Base-by-base conservation (phyloP, 352 stramenopile species). In the Peronosclerospora sorghi region DNA sequence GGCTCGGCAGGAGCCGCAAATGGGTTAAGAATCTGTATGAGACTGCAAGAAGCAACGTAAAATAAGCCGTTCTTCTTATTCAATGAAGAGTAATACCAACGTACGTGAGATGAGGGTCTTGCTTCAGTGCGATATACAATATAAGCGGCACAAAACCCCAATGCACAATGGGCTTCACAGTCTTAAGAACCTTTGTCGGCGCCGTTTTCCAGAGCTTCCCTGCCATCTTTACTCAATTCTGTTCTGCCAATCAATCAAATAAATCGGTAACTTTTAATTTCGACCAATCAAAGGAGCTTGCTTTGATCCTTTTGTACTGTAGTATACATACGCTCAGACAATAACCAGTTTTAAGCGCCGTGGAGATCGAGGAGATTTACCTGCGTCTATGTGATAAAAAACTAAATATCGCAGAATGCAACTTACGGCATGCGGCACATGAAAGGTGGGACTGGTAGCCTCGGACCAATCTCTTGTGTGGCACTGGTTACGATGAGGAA, bases 151-250 rank as follows among this genome's bases (percentile, higher is more conserved):
- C 60, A 50, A 88, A 90, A 29, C 69, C 71, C 41, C 67, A 65
- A 70, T 93, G 78, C 54, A 87, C 80, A 48, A 90, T 71, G 15
- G 80, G 77, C 68, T 90, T 90, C 54, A 88, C 63, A 37, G 69
- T 50, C 71, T 88, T 89, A 43, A 92, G 65, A 35, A 73, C 62
- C 66, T 70, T 80, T 32, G 72, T 85, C 40, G 73, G 76, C 47
- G 61, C 76, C 38, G 61, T 81, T 68, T 86, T 88, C 73, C 73
- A 88, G 48, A 86, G 62, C 65, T 77, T 69, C 38, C 38, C 69
- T 36, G 38, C 60, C 45, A 63, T 56, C 10, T 8, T 56, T 45
- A 60, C 35, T 45, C 12, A 51, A 56, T 45, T 15, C 8, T 6
- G n/a, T 43, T 47, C 6, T 19, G n/a, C 35, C 43, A 30, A 32